Percentiles rank a stretch among this genome's conserved stretches.
These are phyloP conservation scores for Eremothecium sinecaudum DNA, from an alignment of 1,139 yeast species.

Conservation along the genomic window DNA sequence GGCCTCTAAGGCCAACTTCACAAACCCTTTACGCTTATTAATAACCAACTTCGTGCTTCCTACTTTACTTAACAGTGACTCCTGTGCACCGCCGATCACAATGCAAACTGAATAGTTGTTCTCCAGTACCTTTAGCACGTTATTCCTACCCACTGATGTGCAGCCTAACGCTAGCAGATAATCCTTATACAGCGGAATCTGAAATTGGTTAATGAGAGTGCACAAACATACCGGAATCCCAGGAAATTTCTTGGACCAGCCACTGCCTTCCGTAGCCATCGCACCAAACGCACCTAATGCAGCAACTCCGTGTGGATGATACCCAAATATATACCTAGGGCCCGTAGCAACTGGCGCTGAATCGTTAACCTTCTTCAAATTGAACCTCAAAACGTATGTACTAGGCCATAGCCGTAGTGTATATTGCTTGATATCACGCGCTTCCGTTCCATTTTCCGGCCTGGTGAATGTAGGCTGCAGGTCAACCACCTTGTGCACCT, in stretches of 20 bases:
- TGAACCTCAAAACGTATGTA: slow-evolving; percentile 9
- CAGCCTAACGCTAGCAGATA: slow-evolving; percentile 74
- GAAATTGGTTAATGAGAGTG: slow-evolving; percentile 77
- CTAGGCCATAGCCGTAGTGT: slow-evolving; percentile 12
- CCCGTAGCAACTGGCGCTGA: slow-evolving; percentile 36
- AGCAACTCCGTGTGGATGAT: slow-evolving; percentile 95
- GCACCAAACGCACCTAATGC: slow-evolving; percentile 89
- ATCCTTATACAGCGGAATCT: slow-evolving; percentile 81
- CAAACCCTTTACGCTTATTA: slow-evolving; percentile 76
- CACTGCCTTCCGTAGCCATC: slow-evolving; percentile 71
- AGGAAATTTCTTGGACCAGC: slow-evolving; percentile 62
- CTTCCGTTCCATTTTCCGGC: slow-evolving; percentile 8
- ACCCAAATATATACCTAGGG: slow-evolving; percentile 80
- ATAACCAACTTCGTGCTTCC: slow-evolving; percentile 56
- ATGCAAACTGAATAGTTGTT: slow-evolving; percentile 73
- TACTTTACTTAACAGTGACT: slow-evolving; percentile 63
- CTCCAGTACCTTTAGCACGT: slow-evolving; percentile 57
- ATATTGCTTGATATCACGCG: slow-evolving; percentile 15
- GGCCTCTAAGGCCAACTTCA: slow-evolving; percentile 71
- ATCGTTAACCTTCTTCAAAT: slow-evolving; percentile 11
- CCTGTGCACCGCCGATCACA: slow-evolving; percentile 95
- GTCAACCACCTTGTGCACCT: slow-evolving; percentile 59
- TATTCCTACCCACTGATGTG: slow-evolving; percentile 72
- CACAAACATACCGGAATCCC: slow-evolving; percentile 71
- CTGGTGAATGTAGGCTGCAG: slow-evolving; percentile 64